Base-by-base conservation (phyloP, 768 basidiomycete genomes). In the Trametes punicea region DNA sequence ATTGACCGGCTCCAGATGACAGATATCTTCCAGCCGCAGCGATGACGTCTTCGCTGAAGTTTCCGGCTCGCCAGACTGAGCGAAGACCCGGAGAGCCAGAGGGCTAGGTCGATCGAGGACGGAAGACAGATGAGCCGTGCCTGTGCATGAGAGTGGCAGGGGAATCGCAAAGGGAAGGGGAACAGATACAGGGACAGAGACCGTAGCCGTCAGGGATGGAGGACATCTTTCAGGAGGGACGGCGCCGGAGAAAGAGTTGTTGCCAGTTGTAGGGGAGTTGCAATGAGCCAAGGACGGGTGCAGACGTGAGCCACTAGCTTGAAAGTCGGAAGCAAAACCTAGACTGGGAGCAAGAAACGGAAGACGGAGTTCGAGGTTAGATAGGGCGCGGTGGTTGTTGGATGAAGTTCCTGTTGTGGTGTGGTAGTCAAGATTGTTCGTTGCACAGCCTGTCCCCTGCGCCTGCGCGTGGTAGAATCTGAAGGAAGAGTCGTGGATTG, bases 381-480 rank as follows among this genome's bases (percentile, higher is more conserved):
- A 36, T 8, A 36, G 23, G n/a, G 8, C 10, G 20, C 29, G 36
- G 7, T 26, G 21, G 21, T 13, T 20, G 23, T 25, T 21, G 16
- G 21, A 20, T 15, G 16, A 3, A 13, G 38, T 8, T 31, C 41
- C 20, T 29, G 36, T 23, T 16, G 50, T 31, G 20, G 16, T 44
- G 23, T 42, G 36, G 46, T 36, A 52, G 44, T 46, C 20, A 10
- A 49, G 36, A 20, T 48, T 30, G 30, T 52, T 33, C n/a, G 21
- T 41, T 26, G 52, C 30, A 18, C 31, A 18, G 13, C 52, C 47
- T 55, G 62, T 39, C 62, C 62, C 67, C 63, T 48, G 64, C 59
- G 59, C 52, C 53, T 61, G 33, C 10, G 49, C 29, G 49, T 48
- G 55, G 21, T 7, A 33, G 7, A 9, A 54, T 30, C 48, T 51